Evolutionary conservation across 1,284 basidiomycete genomes (phyloP).

Genomic region (Wolfiporia cocos): DNA sequence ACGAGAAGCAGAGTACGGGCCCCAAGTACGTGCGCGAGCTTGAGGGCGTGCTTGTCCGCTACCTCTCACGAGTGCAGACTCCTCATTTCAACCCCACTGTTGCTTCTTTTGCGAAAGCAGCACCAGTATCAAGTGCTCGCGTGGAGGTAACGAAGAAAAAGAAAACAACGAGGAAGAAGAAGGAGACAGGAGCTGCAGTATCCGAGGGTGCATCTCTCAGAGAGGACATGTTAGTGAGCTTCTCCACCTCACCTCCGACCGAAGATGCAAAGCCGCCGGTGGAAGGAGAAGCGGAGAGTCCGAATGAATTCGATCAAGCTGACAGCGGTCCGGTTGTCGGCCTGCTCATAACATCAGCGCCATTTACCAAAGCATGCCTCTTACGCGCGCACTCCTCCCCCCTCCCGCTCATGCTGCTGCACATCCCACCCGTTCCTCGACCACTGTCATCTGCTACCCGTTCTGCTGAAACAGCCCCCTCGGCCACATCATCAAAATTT

Average conservation of each 20-base stretch:
- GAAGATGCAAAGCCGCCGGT: neutral
- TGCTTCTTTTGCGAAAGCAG: too few relatives aligned
- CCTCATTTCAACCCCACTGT: too few relatives aligned
- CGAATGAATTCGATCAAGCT: too few relatives aligned
- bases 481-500: neutral
- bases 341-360: constrained; percentile 70
- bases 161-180: too few relatives aligned
- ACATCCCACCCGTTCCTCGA: constrained; percentile 44
- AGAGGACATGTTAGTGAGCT: too few relatives aligned
- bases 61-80: constrained; percentile 14
- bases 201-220: too few relatives aligned
- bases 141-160: neutral
- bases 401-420: constrained; percentile 71
- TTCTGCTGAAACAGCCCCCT: neutral
- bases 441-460: neutral
- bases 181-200: too few relatives aligned
- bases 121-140: too few relatives aligned
- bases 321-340: constrained; percentile 47
- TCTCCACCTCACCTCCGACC: neutral
- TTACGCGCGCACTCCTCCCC: constrained; percentile 64
- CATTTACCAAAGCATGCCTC: constrained; percentile 66
- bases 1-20: constrained; percentile 72
- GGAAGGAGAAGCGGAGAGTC: constrained; percentile 1
- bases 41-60: constrained; percentile 72
- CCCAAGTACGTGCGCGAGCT: constrained; percentile 82